These are phyloP conservation scores for Turritis glabra DNA, from an alignment of 345 rosid genomes.

Conservation along the genomic window DNA sequence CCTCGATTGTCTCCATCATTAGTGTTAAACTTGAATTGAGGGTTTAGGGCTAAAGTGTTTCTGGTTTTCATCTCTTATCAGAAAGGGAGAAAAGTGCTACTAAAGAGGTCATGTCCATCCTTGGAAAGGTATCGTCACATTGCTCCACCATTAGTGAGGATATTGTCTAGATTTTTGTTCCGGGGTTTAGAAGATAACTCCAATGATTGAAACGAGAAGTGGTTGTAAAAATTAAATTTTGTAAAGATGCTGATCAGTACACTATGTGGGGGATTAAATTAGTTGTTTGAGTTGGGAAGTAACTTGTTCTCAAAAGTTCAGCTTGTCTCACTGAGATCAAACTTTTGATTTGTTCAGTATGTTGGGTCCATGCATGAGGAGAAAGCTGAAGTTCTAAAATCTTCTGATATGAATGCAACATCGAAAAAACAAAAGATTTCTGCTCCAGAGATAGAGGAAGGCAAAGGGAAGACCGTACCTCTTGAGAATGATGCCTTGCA, in stretches of 20 bases:
- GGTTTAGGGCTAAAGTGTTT: background rate
- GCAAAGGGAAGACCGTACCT: conserved; percentile 3
- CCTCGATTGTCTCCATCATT: background rate
- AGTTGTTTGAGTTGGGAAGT: background rate
- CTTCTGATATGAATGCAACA: conserved; percentile 30
- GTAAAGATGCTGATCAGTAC: background rate
- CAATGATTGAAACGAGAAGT: background rate
- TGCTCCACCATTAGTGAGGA: background rate
- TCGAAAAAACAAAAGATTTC: conserved; percentile 59
- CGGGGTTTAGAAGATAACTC: background rate
- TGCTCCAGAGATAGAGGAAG: conserved; percentile 35
- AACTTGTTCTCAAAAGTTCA: background rate
- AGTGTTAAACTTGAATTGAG: too few relatives aligned
- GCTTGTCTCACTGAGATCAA: background rate
- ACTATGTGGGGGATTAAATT: background rate
- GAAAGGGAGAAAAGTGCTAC: conserved; percentile 97
- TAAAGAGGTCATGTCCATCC: conserved; percentile 78
- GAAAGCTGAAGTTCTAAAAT: conserved; percentile 29
- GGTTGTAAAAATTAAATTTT: background rate
- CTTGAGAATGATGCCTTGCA: conserved; percentile 26
- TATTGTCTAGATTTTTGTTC: background rate
- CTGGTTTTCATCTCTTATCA: conserved; percentile 35
- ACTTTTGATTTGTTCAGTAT: conserved; percentile 42
- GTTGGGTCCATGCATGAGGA: conserved; percentile 36
- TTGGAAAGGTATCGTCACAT: conserved; percentile 58